A percentile compares a stretch with the other conserved stretches of the same genome.
phyloP scores from a whole-genome alignment of 805 yeast species.

The Suhomyces sp. region DNA sequence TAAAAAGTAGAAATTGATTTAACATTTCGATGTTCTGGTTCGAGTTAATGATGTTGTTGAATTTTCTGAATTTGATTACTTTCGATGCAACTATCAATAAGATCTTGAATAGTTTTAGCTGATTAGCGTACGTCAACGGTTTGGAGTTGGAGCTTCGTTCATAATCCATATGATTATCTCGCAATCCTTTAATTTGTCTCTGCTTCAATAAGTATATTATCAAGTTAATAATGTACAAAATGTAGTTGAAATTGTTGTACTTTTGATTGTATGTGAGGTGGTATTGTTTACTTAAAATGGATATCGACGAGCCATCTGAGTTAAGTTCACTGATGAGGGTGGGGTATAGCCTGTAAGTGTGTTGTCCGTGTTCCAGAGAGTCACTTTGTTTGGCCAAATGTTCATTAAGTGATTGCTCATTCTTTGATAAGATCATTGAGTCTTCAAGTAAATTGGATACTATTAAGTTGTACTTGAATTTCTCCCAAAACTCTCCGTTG shows the following conservation, averaged over 20 bases:
- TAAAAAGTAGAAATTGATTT: constrained; percentile 28
- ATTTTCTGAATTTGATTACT: constrained; percentile 23
- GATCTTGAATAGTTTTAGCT: constrained; percentile 28
- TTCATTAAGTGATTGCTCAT: constrained; percentile 31
- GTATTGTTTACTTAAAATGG: constrained; percentile 14
- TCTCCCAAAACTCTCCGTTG: constrained; percentile 31
- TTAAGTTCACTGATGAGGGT: constrained; percentile 6
- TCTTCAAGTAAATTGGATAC: constrained; percentile 39
- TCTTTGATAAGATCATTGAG: constrained; percentile 40
- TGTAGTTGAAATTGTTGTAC: constrained; percentile 10
- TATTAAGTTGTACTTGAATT: constrained; percentile 39
- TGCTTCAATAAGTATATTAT: constrained; percentile 29
- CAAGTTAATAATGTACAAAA: constrained; percentile 21
- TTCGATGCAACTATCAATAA: constrained; percentile 28
- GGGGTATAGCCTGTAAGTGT: background rate
- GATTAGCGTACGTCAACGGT: constrained; percentile 7
- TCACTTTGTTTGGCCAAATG: constrained; percentile 3
- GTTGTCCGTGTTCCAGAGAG: background rate
- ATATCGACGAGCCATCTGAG: constrained; percentile 21
- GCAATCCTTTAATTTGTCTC: background rate
- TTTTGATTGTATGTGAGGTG: constrained; percentile 11
- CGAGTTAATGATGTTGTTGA: constrained; percentile 21
- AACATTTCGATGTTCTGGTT: constrained; percentile 21
- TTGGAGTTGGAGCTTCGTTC: background rate
- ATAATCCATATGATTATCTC: background rate